These are phyloP conservation scores for Rhinocladiella similis DNA, from an alignment of 2,329 filamentous ascomycete genomes.

Conservation along the genomic window DNA sequence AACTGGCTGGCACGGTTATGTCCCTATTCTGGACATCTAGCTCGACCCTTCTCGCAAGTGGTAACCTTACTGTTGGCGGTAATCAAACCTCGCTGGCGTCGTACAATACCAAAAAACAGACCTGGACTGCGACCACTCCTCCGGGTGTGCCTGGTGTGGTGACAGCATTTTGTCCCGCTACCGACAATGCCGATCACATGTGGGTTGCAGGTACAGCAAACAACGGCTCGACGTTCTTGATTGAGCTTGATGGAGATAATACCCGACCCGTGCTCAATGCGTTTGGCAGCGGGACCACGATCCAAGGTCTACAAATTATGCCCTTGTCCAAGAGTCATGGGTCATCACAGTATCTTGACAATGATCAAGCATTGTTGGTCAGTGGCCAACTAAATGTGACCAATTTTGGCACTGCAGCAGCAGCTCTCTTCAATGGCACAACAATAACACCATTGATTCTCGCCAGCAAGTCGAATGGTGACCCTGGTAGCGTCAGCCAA, in stretches of 20 bases:
- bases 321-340: conserved; percentile 68
- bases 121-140: conserved; percentile 65
- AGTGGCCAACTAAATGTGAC: conserved; percentile 80
- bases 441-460: conserved; percentile 76
- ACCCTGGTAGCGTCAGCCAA: conserved; percentile 71
- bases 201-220: conserved; percentile 77
- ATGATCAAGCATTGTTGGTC: conserved; percentile 72
- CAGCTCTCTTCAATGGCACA: conserved; percentile 84
- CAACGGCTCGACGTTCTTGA: conserved; percentile 72
- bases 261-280: conserved; percentile 67
- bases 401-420: conserved; percentile 76
- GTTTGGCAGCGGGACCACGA: conserved; percentile 65
- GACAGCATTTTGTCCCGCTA: conserved; percentile 72
- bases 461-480: conserved; percentile 65
- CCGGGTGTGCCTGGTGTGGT: conserved; percentile 76
- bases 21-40: conserved; percentile 74
- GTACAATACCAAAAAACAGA: conserved; percentile 67
- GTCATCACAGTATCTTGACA: conserved; percentile 62
- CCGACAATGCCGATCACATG: conserved; percentile 67
- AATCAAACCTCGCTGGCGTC: conserved; percentile 68
- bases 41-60: conserved; percentile 72
- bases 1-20: conserved; percentile 69
- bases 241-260: conserved; percentile 74
- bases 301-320: conserved; percentile 82
- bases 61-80: conserved; percentile 69